Evolutionary conservation across 164 flowering plant species (phyloP), one percentile per base, ranked within the genome.

Genomic region (Piper betle): DNA sequence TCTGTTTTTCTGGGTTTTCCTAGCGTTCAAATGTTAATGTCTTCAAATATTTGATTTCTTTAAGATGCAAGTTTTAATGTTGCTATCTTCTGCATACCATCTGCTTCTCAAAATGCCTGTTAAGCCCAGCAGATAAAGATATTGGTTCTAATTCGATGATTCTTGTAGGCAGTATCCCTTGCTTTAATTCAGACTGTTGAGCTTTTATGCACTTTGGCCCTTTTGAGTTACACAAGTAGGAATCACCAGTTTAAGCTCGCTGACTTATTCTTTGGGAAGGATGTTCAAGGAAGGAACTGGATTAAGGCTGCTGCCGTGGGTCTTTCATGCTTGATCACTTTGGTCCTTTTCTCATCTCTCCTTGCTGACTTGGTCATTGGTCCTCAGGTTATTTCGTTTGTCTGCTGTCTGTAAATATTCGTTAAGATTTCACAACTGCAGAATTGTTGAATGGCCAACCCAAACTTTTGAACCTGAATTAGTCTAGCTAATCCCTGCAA

Each of bases 261-360:
- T 33, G 66, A 64, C 66, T 67, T 82, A 62, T 77, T 85, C 61
- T 68, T 64, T 62, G 57, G 55, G 58, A 67, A 77, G 46, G 56
- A 59, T 25, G 33, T 25, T 2, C 63, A 64, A 57, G 76, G 76
- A 62, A 81, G 95, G 73, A 83, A 74, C 74, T 82, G 86, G 92
- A 33, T 82, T 48, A 68, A 78, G 68, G 80, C 84, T 68, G 73
- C 93, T 18, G 67, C 71, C 17, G 37, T 85, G 10, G 91, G 96
- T 53, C 78, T 85, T 67, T 80, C 76, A 37, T 11, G 76, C 65
- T 82, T 92, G 18, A 55, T 80, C 10, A 33, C 71, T 50, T 48
- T 84, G 66, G 84, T 85, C 63, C 72, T 81, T 55, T 56, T 79
- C 20, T 77, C 87, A 52, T 89, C 93, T 7, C 20, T 78, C n/a